Evolutionary conservation across 805 yeast genomes (phyloP).

Genomic region (Sungouiozyma ichnusensis): DNA sequence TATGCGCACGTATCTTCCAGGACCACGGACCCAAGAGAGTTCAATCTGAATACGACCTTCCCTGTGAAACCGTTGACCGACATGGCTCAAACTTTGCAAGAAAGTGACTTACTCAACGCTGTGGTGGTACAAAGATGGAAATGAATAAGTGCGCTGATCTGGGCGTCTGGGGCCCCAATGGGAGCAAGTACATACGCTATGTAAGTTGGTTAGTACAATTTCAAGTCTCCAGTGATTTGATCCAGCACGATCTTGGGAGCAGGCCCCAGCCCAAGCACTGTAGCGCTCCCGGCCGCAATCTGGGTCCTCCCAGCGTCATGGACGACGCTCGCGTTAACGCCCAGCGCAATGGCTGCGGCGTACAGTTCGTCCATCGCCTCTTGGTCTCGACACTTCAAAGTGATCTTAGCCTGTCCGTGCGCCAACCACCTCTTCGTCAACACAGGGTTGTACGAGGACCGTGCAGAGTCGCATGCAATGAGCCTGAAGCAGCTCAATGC

Average conservation of each 20-base stretch:
- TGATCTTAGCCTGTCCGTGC: slow-evolving; percentile 88
- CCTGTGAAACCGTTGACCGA: slow-evolving; percentile 69
- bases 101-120: slow-evolving; percentile 69
- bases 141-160: not conserved
- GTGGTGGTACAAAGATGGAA: slow-evolving; percentile 86
- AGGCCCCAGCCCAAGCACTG: slow-evolving; percentile 95
- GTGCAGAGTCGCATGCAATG: slow-evolving; percentile 41
- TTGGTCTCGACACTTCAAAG: slow-evolving; percentile 60
- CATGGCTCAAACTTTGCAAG: slow-evolving; percentile 45
- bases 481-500: slow-evolving; percentile 78
- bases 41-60: slow-evolving; percentile 66
- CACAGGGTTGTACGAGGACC: slow-evolving; percentile 45
- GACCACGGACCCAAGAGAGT: slow-evolving; percentile 38
- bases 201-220: slow-evolving; percentile 55
- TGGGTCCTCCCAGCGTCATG: slow-evolving; percentile 98
- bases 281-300: slow-evolving; percentile 90
- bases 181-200: not conserved
- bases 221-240: slow-evolving; percentile 68
- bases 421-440: slow-evolving; percentile 67
- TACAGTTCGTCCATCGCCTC: slow-evolving; percentile 65
- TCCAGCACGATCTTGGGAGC: slow-evolving; percentile 80
- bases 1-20: slow-evolving; percentile 56
- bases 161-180: not conserved
- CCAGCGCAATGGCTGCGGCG: slow-evolving; percentile 71
- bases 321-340: slow-evolving; percentile 68